Evolutionary conservation across 2,329 filamentous ascomycete species (phyloP).

Genomic region (Neonectria hederae): DNA sequence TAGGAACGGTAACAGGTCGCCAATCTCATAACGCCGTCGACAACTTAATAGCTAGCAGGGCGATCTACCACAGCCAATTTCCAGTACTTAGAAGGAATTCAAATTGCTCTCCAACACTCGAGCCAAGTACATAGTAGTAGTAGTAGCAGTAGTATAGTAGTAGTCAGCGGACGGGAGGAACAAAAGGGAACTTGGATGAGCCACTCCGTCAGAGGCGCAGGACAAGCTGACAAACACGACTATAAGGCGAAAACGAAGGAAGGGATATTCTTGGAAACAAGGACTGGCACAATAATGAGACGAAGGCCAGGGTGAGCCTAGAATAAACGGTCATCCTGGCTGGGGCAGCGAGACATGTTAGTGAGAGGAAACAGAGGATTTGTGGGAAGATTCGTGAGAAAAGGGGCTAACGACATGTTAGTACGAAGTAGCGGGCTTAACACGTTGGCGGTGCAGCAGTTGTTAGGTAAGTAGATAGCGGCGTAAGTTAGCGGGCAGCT

Average conservation of each 20-base stretch:
- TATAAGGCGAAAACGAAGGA: background rate
- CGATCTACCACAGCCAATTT: slow-evolving; percentile 13
- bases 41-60: background rate
- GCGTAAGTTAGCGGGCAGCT: too few species aligned
- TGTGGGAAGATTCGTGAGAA: slow-evolving; percentile 2
- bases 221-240: slow-evolving; percentile 1
- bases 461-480: slow-evolving; percentile 32
- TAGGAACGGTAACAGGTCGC: slow-evolving; percentile 12
- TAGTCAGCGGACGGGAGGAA: background rate
- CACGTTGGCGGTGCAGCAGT: slow-evolving; percentile 28
- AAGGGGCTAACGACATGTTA: slow-evolving; percentile 26
- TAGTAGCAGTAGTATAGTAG: background rate
- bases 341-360: slow-evolving; percentile 10
- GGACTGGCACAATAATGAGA: slow-evolving; percentile 3
- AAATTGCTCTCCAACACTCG: slow-evolving; percentile 2
- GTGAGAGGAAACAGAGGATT: too few species aligned
- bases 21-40: slow-evolving; percentile 28
- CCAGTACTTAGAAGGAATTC: background rate
- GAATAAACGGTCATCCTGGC: slow-evolving; percentile 15
- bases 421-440: slow-evolving; percentile 29
- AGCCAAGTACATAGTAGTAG: background rate
- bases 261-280: background rate
- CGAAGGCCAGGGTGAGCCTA: background rate
- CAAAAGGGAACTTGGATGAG: background rate
- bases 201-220: background rate